Evolutionary conservation across 2,329 filamentous ascomycete genomes (phyloP), one percentile per base, ranked within the genome.

Genomic region (Claviceps sp.): DNA sequence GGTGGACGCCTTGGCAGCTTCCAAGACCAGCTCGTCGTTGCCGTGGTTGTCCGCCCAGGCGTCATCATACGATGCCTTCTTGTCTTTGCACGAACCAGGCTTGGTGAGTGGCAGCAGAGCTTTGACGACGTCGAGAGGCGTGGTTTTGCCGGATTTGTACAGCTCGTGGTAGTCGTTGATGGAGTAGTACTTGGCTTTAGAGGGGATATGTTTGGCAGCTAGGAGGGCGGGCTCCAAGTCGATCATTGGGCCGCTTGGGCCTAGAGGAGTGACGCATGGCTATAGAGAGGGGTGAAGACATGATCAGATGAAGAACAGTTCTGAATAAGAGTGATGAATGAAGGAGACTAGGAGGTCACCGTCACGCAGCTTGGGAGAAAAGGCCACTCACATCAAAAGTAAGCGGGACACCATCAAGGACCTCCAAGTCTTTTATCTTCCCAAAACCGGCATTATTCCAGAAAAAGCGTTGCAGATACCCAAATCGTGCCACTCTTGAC

Each of bases 141-240:
- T 93, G 52, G 84, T 62, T 54, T 76, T 71, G 49, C 86, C 85
- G 5, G 79, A 79, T 55, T 75, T 76, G 69, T 90, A 95, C 42
- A 86, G 77, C 49, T 78, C 76, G 63, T 88, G 83, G 63, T 89
- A 95, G 68, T 95, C 88, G 13, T 78, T 75, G 23, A 82, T 78
- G 3, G 85, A 85, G 64, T 82, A 79, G 68, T 86, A 88, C 45
- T 78, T 75, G 16, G 70, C 72, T 5, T 65, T 58, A 13, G 71
- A 61, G 45, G 68, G 62, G 16, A 66, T 61, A 7, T 75, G 67
- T 47, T 70, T 68, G 11, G 66, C 66, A 45, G 64, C 62, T 47
- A 66, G 64, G 3, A 76, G 66, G 38, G 71, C 66, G 0, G 68
- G 57, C 3, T 68, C 70, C 38, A 77, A 65, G 4, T 68, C 64